Base-by-base conservation (phyloP, 306 rosid species). In the Albizia julibrissin region DNA sequence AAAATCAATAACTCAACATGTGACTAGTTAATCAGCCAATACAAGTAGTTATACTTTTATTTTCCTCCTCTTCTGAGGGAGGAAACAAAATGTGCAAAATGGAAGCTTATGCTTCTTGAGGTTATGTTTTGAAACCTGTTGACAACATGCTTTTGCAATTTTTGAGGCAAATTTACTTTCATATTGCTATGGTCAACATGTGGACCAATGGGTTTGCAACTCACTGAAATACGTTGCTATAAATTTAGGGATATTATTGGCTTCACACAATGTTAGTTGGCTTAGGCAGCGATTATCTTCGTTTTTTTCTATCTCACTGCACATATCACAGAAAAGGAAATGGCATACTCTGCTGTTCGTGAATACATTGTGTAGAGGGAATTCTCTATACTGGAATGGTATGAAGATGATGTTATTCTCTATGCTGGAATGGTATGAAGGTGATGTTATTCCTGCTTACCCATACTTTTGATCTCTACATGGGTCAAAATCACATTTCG, bases 311-410 rank as follows among this genome's bases (percentile, higher is more conserved):
- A 24, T 24, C 31, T 22, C 27, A 24, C 15, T 24, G 26, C 31
- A 3, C 66, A 10, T 59, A 59, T 22, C 66, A 59, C 66, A 59
- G 70, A 34, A 72, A 83, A 59, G 64, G 29, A 58, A 44, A 54
- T 26, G 40, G n/a, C 74, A 6, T 27, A 12, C 52, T 62, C 18
- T n/a, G 59, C 40, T 52, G 31, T 46, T 47, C 5, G n/a, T 76
- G 47, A 39, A 70, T 22, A 44, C 68, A 24, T 14, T 47, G 43
- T 7, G 46, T 11, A 18, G 40, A 76, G 54, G 18, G 61, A 47
- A 61, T 71, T 24, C 22, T 24, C 21, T 26, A 37, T 37, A 44
- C 80, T 73, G 75, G 43, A 65, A 50, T 67, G 65, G 34, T 50
- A 3, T 69, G 46, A 27, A 50, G 56, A 50, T 16, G 21, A 50